phyloP scores from a whole-genome alignment of 1,284 basidiomycete genomes.

The Bondarzewia mesenterica region DNA sequence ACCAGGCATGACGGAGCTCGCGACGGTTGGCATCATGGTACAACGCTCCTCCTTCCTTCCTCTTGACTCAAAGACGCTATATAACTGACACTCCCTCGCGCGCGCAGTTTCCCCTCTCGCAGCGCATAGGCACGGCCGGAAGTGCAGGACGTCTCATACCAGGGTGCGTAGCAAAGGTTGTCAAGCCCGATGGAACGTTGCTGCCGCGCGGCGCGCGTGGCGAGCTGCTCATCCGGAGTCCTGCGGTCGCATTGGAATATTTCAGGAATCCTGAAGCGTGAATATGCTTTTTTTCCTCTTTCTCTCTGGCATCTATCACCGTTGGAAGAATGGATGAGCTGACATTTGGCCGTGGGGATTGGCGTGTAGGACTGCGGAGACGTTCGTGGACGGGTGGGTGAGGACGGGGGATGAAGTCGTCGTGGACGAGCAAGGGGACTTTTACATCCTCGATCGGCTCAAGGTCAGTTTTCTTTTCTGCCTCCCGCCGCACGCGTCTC shows the following conservation, averaged over 20 bases:
- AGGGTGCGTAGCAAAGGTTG: constrained; percentile 43
- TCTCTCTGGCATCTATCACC: constrained; percentile 11
- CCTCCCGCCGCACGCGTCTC: not conserved
- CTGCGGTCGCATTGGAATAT: constrained; percentile 51
- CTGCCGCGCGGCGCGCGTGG: constrained; percentile 59
- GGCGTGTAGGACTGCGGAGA: constrained; percentile 41
- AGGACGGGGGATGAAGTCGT: constrained; percentile 61
- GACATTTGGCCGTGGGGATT: not conserved
- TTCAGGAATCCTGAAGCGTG: constrained; percentile 50
- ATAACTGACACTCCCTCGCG: not conserved
- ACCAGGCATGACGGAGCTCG: constrained; percentile 36
- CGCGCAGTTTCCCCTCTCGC: constrained; percentile 24
- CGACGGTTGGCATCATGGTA: constrained; percentile 33
- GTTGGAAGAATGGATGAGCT: not conserved
- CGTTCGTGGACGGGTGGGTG: constrained; percentile 37
- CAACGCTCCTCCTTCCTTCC: not conserved
- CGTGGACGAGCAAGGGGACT: constrained; percentile 45
- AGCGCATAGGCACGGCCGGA: constrained; percentile 43
- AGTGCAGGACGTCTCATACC: constrained; percentile 51
- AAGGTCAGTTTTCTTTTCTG: constrained; percentile 33
- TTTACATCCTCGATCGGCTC: constrained; percentile 61
- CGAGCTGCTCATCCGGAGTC: constrained; percentile 53
- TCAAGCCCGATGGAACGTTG: constrained; percentile 53
- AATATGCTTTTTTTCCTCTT: constrained; percentile 15
- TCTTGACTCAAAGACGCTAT: not conserved